Percentiles rank a stretch among this genome's conserved stretches.
Conservation (phyloP, 352 stramenopile genomes). For the Saprolegnia diclina region DNA sequence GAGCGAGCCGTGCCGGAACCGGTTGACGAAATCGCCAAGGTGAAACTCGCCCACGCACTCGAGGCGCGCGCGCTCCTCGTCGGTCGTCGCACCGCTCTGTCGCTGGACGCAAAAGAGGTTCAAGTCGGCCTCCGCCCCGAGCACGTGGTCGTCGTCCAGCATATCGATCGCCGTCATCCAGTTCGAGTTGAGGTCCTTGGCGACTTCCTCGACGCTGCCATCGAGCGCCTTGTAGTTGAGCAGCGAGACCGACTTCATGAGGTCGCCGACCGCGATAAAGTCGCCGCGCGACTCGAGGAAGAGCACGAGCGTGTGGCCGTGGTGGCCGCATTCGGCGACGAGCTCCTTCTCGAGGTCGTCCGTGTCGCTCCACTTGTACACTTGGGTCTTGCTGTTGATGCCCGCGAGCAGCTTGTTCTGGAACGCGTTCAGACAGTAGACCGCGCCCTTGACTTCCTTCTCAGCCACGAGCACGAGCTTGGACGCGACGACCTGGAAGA, state of each 20-base stretch:
- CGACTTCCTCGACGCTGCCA: slow-evolving; percentile 92
- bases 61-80: slow-evolving; percentile 90
- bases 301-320: slow-evolving; percentile 94
- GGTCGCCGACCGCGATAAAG: slow-evolving; percentile 94
- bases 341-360: slow-evolving; percentile 87
- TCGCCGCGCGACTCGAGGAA: slow-evolving; percentile 92
- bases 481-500: slow-evolving; percentile 84
- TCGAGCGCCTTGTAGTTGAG: slow-evolving; percentile 92
- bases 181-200: slow-evolving; percentile 94
- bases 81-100: slow-evolving; percentile 87
- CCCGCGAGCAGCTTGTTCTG: slow-evolving; percentile 90
- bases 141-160: slow-evolving; percentile 91
- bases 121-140: slow-evolving; percentile 93
- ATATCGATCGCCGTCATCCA: slow-evolving; percentile 95
- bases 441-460: slow-evolving; percentile 91
- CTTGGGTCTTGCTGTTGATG: slow-evolving; percentile 92
- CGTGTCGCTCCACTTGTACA: slow-evolving; percentile 90
- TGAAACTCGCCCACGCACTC: slow-evolving; percentile 93
- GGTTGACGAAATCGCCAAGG: slow-evolving; percentile 95
- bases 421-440: slow-evolving; percentile 94
- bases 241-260: slow-evolving; percentile 96
- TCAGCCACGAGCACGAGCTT: slow-evolving; percentile 88
- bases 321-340: slow-evolving; percentile 89
- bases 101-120: slow-evolving; percentile 94
- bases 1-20: slow-evolving; percentile 91